Evolutionary conservation across 148 eudicot species (phyloP).

Genomic region (Cornus kousa): DNA sequence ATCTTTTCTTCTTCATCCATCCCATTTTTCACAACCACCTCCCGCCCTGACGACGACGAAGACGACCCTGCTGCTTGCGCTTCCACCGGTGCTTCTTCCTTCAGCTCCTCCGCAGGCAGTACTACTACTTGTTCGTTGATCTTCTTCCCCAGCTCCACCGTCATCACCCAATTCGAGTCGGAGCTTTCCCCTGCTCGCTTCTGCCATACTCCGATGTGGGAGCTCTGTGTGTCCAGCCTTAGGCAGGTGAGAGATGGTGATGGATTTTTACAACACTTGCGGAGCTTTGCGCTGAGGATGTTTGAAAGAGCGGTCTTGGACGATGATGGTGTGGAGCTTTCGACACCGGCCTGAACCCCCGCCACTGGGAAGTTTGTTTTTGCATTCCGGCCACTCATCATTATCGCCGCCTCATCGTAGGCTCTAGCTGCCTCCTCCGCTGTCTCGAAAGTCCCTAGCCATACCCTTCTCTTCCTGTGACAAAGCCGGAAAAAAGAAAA

Average conservation of each 20-base stretch:
- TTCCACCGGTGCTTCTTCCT: neutral
- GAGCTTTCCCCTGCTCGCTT: constrained; percentile 22
- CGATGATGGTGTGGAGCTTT: neutral
- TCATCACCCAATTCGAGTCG: constrained; percentile 28
- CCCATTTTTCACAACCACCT: neutral
- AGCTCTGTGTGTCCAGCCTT: constrained; percentile 33
- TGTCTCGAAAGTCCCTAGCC: constrained; percentile 31
- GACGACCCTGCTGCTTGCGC: neutral
- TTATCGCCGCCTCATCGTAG: constrained; percentile 32
- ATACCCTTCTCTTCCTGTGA: constrained; percentile 30
- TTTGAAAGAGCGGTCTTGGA: constrained; percentile 13
- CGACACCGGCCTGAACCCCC: neutral
- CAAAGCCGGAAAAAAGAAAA: neutral
- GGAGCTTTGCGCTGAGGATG: constrained; percentile 26
- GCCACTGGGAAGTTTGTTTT: constrained; percentile 29
- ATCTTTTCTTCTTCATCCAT: constrained; percentile 23
- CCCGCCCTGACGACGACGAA: neutral
- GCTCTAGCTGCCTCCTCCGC: constrained; percentile 35
- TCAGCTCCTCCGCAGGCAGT: neutral
- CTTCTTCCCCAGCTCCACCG: constrained; percentile 18
- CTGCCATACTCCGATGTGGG: constrained; percentile 38
- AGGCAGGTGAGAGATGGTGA: constrained; percentile 38
- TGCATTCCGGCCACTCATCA: constrained; percentile 33
- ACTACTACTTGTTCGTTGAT: neutral
- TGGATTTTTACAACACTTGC: constrained; percentile 24